Percentiles rank a stretch among this genome's conserved stretches.
Conservation (phyloP, 2,329 filamentous ascomycete genomes). For the Fusarium marasasianum region DNA sequence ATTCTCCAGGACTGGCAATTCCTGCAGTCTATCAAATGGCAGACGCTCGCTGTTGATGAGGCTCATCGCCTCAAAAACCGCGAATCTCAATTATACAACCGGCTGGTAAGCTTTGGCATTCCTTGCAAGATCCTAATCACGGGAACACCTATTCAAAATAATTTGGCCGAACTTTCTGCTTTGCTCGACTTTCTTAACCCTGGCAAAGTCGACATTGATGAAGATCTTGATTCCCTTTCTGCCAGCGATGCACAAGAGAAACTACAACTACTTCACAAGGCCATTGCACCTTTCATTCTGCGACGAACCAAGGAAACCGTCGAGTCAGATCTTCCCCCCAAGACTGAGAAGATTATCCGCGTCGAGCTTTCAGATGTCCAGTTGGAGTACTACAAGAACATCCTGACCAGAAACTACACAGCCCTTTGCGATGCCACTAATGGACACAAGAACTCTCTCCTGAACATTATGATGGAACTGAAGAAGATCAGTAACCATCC, state of each 20-base stretch:
- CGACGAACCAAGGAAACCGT: conserved; percentile 97
- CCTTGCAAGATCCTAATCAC: conserved; percentile 94
- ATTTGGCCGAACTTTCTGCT: conserved; percentile 88
- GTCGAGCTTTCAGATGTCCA: conserved; percentile 97
- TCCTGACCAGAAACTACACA: conserved; percentile 94
- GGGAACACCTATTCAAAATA: conserved; percentile 97
- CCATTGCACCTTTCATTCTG: conserved; percentile 93
- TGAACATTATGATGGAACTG: conserved; percentile 99
- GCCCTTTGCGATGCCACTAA: conserved; percentile 90
- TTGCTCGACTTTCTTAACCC: conserved; percentile 97
- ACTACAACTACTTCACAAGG: conserved; percentile 82
- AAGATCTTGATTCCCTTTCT: conserved; percentile 83
- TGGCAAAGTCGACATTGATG: conserved; percentile 90
- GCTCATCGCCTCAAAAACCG: conserved; percentile 96
- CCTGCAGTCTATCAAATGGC: conserved; percentile 93
- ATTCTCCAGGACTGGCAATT: conserved; percentile 87
- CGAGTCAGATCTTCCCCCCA: conserved; percentile 93
- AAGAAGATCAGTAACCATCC: conserved; percentile 99
- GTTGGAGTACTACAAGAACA: conserved; percentile 98
- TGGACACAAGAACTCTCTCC: conserved; percentile 91
- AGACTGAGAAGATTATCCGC: conserved; percentile 98
- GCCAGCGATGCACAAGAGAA: conserved; percentile 86
- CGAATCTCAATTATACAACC: conserved; percentile 91
- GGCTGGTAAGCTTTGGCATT: conserved; percentile 84
- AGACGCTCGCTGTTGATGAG: conserved; percentile 95